These are phyloP conservation scores for Hirschfeldia incana DNA, from an alignment of 345 rosid species.

Conservation along the genomic window DNA sequence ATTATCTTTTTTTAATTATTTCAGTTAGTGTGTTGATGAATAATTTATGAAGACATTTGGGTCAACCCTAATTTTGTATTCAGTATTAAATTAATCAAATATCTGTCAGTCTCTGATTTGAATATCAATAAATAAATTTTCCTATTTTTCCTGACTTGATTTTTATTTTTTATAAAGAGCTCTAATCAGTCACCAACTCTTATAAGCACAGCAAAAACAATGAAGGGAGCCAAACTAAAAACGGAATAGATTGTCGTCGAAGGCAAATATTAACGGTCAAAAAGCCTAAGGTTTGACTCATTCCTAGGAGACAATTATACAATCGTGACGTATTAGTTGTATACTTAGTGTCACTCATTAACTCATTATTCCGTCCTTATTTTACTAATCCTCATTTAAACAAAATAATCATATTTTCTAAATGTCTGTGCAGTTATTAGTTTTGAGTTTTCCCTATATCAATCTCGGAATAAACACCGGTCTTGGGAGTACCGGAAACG, in stretches of 20 bases:
- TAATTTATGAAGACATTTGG: not conserved
- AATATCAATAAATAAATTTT: not conserved
- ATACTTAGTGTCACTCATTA: constrained; percentile 40
- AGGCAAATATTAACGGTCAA: constrained; percentile 39
- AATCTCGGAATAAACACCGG: constrained; percentile 34
- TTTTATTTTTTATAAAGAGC: not conserved
- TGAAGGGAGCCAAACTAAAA: not conserved
- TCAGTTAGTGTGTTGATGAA: not conserved
- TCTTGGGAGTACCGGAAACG: not conserved
- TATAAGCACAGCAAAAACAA: not conserved
- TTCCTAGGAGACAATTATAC: constrained; percentile 30
- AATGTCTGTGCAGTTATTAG: not conserved
- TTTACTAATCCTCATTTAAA: constrained; percentile 15
- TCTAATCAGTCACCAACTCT: not conserved
- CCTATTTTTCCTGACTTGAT: not conserved
- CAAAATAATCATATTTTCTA: constrained; percentile 6
- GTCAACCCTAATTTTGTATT: constrained; percentile 19
- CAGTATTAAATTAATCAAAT: not conserved
- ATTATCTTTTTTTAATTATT: not conserved
- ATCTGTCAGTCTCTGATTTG: constrained; percentile 16
- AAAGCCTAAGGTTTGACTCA: constrained; percentile 37
- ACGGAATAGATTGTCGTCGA: constrained; percentile 17
- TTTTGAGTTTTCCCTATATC: constrained; percentile 22
- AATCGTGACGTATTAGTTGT: constrained; percentile 37
- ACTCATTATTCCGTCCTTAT: constrained; percentile 20